Evolutionary conservation across 208 protist species (phyloP).

Genomic region (Angomonas ambiguus): DNA sequence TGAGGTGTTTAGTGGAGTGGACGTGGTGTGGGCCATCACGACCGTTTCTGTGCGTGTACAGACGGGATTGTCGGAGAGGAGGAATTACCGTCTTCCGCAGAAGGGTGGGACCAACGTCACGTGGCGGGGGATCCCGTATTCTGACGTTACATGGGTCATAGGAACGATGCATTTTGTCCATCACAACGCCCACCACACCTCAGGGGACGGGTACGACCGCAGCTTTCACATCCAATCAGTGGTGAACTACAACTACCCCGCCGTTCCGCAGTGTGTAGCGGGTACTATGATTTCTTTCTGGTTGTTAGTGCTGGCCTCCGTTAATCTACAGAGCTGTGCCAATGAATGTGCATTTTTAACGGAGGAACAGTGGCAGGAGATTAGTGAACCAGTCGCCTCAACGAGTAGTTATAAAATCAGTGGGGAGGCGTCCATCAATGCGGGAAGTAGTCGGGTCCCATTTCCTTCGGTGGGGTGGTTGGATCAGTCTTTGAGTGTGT

Average conservation of each 20-base stretch:
- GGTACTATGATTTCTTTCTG: constrained; percentile 71
- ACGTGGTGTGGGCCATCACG: constrained; percentile 63
- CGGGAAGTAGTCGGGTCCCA: background rate
- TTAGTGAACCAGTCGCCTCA: background rate
- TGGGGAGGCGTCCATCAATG: background rate
- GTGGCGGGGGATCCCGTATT: constrained; percentile 13
- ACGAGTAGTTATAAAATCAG: background rate
- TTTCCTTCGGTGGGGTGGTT: background rate
- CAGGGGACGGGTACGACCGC: constrained; percentile 15
- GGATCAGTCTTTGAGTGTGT: background rate
- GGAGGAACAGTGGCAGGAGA: background rate
- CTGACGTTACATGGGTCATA: constrained; percentile 20
- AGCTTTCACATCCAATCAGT: constrained; percentile 82
- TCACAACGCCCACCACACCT: constrained; percentile 31
- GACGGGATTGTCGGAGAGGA: background rate
- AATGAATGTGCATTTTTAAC: background rate
- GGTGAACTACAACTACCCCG: constrained; percentile 35
- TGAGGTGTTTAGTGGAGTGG: constrained; percentile 44
- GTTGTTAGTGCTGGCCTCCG: constrained; percentile 35
- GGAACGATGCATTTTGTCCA: constrained; percentile 81
- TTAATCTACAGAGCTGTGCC: constrained; percentile 8
- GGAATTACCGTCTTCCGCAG: background rate
- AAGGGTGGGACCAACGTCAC: background rate
- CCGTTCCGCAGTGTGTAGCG: constrained; percentile 63
- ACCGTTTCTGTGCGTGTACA: constrained; percentile 22